Conservation (phyloP, 148 eudicot genomes). For the Rhododendron ovatum region DNA sequence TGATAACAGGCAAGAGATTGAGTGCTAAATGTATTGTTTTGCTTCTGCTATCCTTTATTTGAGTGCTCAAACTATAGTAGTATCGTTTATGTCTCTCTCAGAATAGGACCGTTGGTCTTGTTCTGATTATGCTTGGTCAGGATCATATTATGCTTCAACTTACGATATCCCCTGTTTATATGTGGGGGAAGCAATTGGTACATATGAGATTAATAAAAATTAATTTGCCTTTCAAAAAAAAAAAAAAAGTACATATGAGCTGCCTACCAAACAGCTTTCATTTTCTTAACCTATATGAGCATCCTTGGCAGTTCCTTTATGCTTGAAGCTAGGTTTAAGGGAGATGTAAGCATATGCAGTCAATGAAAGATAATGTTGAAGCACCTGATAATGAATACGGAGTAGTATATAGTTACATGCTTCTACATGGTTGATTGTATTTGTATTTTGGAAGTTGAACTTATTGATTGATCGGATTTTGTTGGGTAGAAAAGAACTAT, state of each 20-base stretch:
- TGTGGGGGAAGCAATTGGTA: neutral
- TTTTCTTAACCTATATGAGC: neutral
- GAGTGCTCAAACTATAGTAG: neutral
- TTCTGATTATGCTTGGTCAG: neutral
- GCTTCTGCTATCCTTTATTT: slow-evolving; percentile 5
- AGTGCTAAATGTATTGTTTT: neutral
- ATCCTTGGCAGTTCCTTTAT: neutral
- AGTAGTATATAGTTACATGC: neutral
- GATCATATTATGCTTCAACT: neutral
- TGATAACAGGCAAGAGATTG: slow-evolving; percentile 24
- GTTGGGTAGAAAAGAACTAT: neutral
- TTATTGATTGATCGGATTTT: neutral
- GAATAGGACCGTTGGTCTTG: neutral
- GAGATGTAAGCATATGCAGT: neutral
- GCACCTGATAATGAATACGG: neutral
- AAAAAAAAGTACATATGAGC: neutral
- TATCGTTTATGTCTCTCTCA: neutral
- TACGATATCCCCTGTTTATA: neutral
- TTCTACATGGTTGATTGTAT: neutral
- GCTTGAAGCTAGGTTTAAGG: neutral
- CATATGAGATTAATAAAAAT: neutral
- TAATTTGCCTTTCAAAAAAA: too few species aligned
- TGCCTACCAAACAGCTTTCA: neutral
- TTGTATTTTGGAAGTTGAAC: neutral
- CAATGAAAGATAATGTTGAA: neutral